A percentile compares a stretch with the other conserved stretches of the same genome.
phyloP scores from a whole-genome alignment of 352 stramenopile genomes.

The Globisporangium barbulae region DNA sequence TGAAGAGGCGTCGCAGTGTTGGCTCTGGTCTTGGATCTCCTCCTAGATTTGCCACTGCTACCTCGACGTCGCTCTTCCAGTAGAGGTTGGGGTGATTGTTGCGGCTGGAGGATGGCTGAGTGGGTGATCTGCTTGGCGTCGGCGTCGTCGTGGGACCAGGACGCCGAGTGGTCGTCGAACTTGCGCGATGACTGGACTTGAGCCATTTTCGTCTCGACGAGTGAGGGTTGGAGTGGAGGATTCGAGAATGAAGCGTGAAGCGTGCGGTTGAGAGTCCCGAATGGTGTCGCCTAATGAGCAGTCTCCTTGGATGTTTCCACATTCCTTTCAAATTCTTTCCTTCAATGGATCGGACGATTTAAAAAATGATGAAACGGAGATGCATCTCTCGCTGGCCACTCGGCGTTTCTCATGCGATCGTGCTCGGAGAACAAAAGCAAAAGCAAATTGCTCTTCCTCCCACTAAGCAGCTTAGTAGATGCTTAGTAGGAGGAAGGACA shows the following conservation, averaged over 20 bases:
- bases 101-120: constrained; percentile 6
- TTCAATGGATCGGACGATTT: too few species aligned
- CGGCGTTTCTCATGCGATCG: too few species aligned
- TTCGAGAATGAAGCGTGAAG: background rate
- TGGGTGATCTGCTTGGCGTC: background rate
- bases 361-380: too few species aligned
- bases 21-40: background rate
- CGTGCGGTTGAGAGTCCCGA: background rate
- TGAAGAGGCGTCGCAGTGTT: background rate
- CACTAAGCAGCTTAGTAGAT: too few species aligned
- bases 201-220: background rate
- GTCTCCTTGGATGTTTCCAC: background rate
- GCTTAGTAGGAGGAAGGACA: too few species aligned
- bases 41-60: too few species aligned
- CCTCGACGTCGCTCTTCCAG: constrained; percentile 7
- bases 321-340: background rate
- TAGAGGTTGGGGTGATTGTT: constrained; percentile 8
- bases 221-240: background rate
- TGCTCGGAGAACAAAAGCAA: too few species aligned
- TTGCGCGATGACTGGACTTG: background rate
- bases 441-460: too few species aligned
- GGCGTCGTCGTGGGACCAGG: background rate
- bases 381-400: too few species aligned
- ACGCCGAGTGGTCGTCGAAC: background rate
- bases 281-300: background rate